Base-by-base conservation (phyloP, 352 stramenopile genomes). In the Globisporangium spinosum region DNA sequence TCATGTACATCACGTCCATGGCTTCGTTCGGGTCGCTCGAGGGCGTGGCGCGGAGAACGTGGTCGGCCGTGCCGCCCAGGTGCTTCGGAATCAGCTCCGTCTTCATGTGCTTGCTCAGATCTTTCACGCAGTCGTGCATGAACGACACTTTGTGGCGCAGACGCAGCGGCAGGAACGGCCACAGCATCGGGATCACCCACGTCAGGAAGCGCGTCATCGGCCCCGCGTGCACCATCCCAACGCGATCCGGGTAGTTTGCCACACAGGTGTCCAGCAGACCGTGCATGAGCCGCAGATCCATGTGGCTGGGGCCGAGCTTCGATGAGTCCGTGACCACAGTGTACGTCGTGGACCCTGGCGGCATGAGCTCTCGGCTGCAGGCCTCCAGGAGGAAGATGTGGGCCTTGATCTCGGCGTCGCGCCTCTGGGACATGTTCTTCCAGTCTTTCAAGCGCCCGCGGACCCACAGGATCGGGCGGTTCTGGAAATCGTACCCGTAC, bases 401-500 rank as follows among this genome's bases (percentile, higher is more conserved):
- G 1, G 82, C 82, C 2, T 73, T 72, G 57, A 89, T 81, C 70
- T 90, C 82, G 9, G 71, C 55, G 12, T 84, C 77, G n/a, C 80
- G 78, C 53, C 70, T 74, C 54, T 65, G 66, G 9, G 73, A 63
- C 82, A 90, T 90, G 32, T 73, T 77, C 29, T 60, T 64, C 80
- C 80, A 89, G 67, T 89, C 70, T 45, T 90, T 90, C n/a, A 86
- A 62, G 22, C 75, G 77, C 1, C 80, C 77, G 29, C 82, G 82
- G 32, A 89, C 81, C 82, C 80, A 90, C 34, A 90, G 71, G 66
- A 90, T 86, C 17, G 82, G 82, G 5, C 80, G 78, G 62, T 89
- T 83, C 64, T 85, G 68, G 54, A 80, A 86, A 66, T 90, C 82
- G 67, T 89, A 90, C 34, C 82, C 82, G 58, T 86, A 85, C 82